Evolutionary conservation across 1,139 yeast species (phyloP).

Genomic region (Pichia sp.): DNA sequence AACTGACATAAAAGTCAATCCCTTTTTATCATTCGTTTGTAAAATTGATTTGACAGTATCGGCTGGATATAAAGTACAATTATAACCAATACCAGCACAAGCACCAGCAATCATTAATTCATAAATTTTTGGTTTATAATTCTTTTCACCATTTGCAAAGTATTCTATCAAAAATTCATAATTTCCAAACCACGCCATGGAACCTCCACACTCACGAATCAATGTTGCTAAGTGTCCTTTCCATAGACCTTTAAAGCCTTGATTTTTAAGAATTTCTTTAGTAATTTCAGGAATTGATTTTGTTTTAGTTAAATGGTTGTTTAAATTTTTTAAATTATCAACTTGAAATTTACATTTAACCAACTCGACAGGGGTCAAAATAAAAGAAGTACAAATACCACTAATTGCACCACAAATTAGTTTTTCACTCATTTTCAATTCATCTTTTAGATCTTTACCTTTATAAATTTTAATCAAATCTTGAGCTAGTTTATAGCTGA

Average conservation of each 20-base stretch:
- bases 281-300: constrained; percentile 32
- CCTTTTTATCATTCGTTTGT: constrained; percentile 46
- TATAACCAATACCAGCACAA: constrained; percentile 75
- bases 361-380: constrained; percentile 84
- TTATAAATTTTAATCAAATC: constrained; percentile 24
- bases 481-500: constrained; percentile 49
- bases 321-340: constrained; percentile 37
- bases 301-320: constrained; percentile 10
- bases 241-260: constrained; percentile 70
- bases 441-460: constrained; percentile 15
- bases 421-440: constrained; percentile 20
- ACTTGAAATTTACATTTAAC: constrained; percentile 88
- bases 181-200: constrained; percentile 91
- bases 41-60: constrained; percentile 86
- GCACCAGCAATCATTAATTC: constrained; percentile 76
- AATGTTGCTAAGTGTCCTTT: constrained; percentile 82
- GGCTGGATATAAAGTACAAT: constrained; percentile 75
- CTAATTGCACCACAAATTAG: constrained; percentile 70
- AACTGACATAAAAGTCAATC: constrained; percentile 29
- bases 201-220: constrained; percentile 79
- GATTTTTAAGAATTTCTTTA: constrained; percentile 35
- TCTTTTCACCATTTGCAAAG: constrained; percentile 29
- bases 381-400: constrained; percentile 77
- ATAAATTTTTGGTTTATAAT: constrained; percentile 34
- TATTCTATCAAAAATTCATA: constrained; percentile 52